phyloP scores from a whole-genome alignment of 2,329 filamentous ascomycete species.

The Lecanosticta acicola region DNA sequence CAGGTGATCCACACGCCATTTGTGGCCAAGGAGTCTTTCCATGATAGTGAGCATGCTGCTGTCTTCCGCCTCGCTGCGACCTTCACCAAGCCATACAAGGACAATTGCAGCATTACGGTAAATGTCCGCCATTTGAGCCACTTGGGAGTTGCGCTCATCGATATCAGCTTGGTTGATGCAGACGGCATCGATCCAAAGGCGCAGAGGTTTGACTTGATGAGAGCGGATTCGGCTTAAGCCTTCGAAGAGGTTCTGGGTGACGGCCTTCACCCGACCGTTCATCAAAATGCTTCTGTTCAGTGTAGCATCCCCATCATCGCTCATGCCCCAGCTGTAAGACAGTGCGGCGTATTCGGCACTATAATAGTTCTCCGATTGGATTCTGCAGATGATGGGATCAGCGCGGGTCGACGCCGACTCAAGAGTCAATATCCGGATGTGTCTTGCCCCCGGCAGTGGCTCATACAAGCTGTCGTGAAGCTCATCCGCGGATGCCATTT shows the following conservation, averaged over 20 bases:
- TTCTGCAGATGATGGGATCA: neutral
- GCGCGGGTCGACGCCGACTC: neutral
- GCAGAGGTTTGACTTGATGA: neutral
- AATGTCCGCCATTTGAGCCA: slow-evolving; percentile 24
- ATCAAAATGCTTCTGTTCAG: slow-evolving; percentile 1
- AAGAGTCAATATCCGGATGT: neutral
- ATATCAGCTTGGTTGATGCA: slow-evolving; percentile 21
- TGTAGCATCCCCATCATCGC: slow-evolving; percentile 1
- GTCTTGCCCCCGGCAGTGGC: too few species aligned
- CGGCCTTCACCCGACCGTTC: neutral
- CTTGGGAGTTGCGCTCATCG: slow-evolving; percentile 20
- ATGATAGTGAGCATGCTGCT: neutral
- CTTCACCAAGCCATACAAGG: slow-evolving; percentile 11
- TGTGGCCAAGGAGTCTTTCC: too few species aligned
- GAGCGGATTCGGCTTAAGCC: neutral
- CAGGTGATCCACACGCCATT: too few species aligned
- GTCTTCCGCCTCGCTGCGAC: neutral
- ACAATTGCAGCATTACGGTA: slow-evolving; percentile 23
- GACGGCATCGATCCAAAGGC: slow-evolving; percentile 5
- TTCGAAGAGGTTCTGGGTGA: slow-evolving; percentile 5
- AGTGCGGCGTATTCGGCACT: slow-evolving; percentile 5
- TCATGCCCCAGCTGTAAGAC: slow-evolving; percentile 7
- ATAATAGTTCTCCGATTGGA: neutral
- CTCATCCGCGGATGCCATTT: too few species aligned
- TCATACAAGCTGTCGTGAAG: too few species aligned